These are phyloP conservation scores for Kwoniella sp. DNA, from an alignment of 768 basidiomycete genomes.

Conservation along the genomic window DNA sequence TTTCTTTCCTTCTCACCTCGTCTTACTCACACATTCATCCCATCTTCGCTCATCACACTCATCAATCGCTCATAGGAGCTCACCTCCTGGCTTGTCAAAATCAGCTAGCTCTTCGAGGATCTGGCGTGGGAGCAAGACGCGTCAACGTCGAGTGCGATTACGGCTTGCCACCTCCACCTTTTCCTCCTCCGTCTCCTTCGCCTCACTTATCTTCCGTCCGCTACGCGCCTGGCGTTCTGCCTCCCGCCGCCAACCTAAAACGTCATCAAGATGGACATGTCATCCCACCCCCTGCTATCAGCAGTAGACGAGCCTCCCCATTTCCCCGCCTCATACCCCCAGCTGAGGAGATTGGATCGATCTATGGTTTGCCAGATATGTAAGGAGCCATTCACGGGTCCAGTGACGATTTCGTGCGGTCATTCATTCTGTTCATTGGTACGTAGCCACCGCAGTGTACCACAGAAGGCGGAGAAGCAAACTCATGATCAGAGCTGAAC, in stretches of 20 bases:
- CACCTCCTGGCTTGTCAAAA: no score
- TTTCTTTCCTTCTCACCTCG: conserved; percentile 3
- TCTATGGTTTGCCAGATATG: conserved; percentile 76
- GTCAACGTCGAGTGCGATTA: neutral
- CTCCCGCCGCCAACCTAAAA: neutral
- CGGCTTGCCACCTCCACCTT: neutral
- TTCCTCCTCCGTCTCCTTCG: conserved; percentile 4
- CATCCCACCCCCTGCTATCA: conserved; percentile 39
- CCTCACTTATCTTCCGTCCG: neutral
- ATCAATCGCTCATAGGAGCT: no score
- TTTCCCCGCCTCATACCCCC: conserved; percentile 64
- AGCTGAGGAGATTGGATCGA: conserved; percentile 67
- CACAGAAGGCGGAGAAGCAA: no score
- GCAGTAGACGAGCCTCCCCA: conserved; percentile 67
- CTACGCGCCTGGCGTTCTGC: neutral
- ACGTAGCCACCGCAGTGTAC: no score
- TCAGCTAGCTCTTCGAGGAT: no score
- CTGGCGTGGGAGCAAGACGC: no score
- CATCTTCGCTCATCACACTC: no score
- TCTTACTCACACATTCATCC: neutral
- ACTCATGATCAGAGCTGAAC: neutral
- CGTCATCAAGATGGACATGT: conserved; percentile 23
- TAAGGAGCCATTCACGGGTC: conserved; percentile 70
- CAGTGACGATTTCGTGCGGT: conserved; percentile 73
- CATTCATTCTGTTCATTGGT: conserved; percentile 71